Evolutionary conservation across 768 basidiomycete genomes (phyloP).

Genomic region (Coprinellus aureogranulatus): DNA sequence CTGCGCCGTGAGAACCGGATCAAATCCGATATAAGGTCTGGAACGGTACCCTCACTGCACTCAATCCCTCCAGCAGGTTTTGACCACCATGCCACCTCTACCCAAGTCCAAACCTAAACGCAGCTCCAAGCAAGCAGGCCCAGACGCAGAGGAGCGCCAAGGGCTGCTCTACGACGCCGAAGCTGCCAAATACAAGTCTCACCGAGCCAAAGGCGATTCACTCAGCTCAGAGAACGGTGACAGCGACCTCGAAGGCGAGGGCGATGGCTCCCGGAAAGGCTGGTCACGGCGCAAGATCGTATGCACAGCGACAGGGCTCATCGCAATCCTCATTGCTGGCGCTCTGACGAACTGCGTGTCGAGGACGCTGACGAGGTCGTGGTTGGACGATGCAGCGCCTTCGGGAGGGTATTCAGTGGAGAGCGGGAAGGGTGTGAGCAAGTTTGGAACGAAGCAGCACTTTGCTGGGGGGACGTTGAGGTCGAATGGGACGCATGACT

Average conservation of each 20-base stretch:
- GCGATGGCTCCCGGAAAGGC: slow-evolving; percentile 6
- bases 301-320: slow-evolving; percentile 35
- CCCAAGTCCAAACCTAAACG: not conserved
- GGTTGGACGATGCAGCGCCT: slow-evolving; percentile 17
- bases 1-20: too few relatives aligned
- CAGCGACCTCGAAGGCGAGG: not conserved
- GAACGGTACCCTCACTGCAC: too few relatives aligned
- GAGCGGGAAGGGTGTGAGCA: not conserved
- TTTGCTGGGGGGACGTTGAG: slow-evolving; percentile 43
- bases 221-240: too few relatives aligned
- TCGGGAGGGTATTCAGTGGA: slow-evolving; percentile 9
- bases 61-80: too few relatives aligned
- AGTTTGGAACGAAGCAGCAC: too few relatives aligned
- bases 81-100: not conserved
- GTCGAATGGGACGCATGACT: slow-evolving; percentile 83
- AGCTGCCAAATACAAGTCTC: not conserved
- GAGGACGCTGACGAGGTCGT: slow-evolving; percentile 19
- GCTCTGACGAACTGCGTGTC: slow-evolving; percentile 14
- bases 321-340: slow-evolving; percentile 42
- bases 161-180: not conserved
- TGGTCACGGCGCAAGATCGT: slow-evolving; percentile 42
- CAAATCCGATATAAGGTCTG: too few relatives aligned
- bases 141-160: not conserved
- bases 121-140: not conserved
- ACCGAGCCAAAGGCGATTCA: not conserved